Percentiles rank a stretch among this genome's conserved stretches.
phyloP scores from a whole-genome alignment of 2,329 filamentous ascomycete species.

The Aureobasidium uvarum region DNA sequence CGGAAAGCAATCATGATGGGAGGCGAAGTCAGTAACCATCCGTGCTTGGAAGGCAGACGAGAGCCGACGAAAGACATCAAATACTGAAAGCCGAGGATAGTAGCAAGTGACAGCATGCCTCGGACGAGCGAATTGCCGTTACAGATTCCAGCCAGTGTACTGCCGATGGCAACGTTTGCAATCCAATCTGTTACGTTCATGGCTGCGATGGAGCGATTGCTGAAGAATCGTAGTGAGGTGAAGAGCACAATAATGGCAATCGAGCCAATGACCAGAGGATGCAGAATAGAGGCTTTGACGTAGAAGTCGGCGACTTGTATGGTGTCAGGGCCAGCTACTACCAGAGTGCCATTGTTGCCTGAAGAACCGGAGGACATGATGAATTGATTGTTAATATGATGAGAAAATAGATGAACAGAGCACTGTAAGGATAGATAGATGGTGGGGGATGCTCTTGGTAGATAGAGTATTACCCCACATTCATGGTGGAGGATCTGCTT shows the following conservation, averaged over 20 bases:
- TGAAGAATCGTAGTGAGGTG: conserved; percentile 7
- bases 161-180: conserved; percentile 4
- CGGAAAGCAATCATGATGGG: conserved; percentile 10
- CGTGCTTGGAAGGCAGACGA: background rate
- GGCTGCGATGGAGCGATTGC: conserved; percentile 6
- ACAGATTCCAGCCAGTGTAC: background rate
- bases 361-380: background rate
- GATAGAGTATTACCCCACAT: background rate
- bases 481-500: background rate
- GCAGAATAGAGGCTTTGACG: conserved; percentile 1
- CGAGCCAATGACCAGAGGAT: conserved; percentile 5
- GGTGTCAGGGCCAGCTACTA: conserved; percentile 14
- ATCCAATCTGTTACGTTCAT: conserved; percentile 17
- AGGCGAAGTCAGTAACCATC: background rate
- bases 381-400: background rate
- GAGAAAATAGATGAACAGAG: background rate
- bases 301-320: conserved; percentile 3
- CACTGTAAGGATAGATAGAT: background rate
- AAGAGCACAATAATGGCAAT: conserved; percentile 8
- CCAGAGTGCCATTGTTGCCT: conserved; percentile 2
- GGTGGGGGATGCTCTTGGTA: background rate
- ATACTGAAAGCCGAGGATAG: background rate
- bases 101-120: background rate
- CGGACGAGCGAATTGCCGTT: conserved; percentile 6
- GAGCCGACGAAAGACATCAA: conserved; percentile 7